Evolutionary conservation across 768 basidiomycete species (phyloP).

Genomic region (Russula virescens): DNA sequence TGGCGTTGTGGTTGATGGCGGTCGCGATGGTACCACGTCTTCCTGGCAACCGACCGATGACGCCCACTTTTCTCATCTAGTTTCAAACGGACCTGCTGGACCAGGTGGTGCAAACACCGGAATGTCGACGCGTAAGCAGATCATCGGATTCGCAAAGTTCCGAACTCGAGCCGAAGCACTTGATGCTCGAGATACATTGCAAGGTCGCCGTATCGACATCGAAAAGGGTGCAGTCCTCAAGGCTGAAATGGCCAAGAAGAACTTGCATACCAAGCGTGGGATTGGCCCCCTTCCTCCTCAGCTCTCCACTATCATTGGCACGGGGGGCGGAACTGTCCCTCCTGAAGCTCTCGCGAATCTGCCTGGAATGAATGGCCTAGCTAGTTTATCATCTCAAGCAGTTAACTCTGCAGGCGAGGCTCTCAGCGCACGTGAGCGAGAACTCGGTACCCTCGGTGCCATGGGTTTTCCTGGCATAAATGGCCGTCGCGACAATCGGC

Average conservation of each 20-base stretch:
- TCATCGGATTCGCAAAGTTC: slow-evolving; percentile 98
- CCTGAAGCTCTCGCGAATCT: slow-evolving; percentile 26
- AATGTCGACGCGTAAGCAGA: slow-evolving; percentile 78
- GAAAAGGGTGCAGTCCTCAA: slow-evolving; percentile 91
- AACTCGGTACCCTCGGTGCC: slow-evolving; percentile 42
- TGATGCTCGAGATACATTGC: slow-evolving; percentile 79
- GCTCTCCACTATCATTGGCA: slow-evolving; percentile 22
- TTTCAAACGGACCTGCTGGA: slow-evolving; percentile 18
- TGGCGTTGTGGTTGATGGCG: slow-evolving; percentile 74
- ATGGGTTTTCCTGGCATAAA: slow-evolving; percentile 37
- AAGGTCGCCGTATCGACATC: slow-evolving; percentile 85
- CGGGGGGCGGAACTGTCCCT: slow-evolving; percentile 22
- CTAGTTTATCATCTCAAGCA: slow-evolving; percentile 15
- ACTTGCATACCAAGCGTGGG: slow-evolving; percentile 90
- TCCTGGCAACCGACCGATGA: slow-evolving; percentile 51
- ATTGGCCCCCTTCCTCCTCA: slow-evolving; percentile 44
- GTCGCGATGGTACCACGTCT: slow-evolving; percentile 63
- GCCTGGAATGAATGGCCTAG: slow-evolving; percentile 27
- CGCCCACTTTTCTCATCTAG: slow-evolving; percentile 30
- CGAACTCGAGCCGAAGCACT: slow-evolving; percentile 80
- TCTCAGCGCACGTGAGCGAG: slow-evolving; percentile 42
- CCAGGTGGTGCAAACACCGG: slow-evolving; percentile 22
- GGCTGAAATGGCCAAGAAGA: slow-evolving; percentile 99
- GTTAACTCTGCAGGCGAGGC: slow-evolving; percentile 26
- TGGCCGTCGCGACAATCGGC: slow-evolving; percentile 27